Evolutionary conservation across 2,329 filamentous ascomycete genomes (phyloP).

Genomic region (Beauveria bassiana): DNA sequence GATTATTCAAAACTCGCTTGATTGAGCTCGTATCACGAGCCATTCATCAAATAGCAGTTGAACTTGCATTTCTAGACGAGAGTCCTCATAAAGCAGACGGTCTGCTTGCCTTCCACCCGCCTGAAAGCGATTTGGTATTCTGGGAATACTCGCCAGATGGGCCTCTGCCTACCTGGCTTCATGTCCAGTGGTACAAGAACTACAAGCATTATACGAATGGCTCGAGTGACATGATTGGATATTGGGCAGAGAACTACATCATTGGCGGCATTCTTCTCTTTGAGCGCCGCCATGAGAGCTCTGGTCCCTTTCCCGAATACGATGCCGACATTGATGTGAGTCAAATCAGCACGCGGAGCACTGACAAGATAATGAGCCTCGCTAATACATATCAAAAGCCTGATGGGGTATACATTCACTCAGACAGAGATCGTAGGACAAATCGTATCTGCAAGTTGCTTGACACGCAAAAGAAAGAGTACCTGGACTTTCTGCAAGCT

Average conservation of each 20-base stretch:
- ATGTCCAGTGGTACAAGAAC: conserved; percentile 16
- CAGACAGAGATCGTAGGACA: conserved; percentile 8
- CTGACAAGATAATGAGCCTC: no score
- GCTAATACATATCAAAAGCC: no score
- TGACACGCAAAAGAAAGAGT: conserved; percentile 13
- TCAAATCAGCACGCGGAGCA: no score
- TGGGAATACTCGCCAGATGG: neutral
- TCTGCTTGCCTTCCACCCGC: conserved; percentile 17
- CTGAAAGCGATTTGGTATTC: conserved; percentile 9
- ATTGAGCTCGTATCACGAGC: conserved; percentile 24
- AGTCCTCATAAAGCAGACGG: conserved; percentile 19
- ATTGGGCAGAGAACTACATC: conserved; percentile 17
- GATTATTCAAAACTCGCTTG: conserved; percentile 21
- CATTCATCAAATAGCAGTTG: conserved; percentile 23
- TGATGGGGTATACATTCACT: conserved; percentile 14
- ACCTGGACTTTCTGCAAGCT: conserved; percentile 14
- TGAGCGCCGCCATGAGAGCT: neutral
- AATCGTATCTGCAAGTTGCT: conserved; percentile 17
- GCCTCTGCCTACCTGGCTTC: conserved; percentile 19
- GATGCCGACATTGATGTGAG: neutral
- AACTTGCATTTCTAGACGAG: conserved; percentile 17
- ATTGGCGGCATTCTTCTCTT: conserved; percentile 1
- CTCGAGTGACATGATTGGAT: conserved; percentile 15
- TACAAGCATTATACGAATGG: conserved; percentile 15
- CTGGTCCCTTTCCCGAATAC: neutral